Conservation (phyloP, 169 alveolate species). For the Eimeria maxima region DNA sequence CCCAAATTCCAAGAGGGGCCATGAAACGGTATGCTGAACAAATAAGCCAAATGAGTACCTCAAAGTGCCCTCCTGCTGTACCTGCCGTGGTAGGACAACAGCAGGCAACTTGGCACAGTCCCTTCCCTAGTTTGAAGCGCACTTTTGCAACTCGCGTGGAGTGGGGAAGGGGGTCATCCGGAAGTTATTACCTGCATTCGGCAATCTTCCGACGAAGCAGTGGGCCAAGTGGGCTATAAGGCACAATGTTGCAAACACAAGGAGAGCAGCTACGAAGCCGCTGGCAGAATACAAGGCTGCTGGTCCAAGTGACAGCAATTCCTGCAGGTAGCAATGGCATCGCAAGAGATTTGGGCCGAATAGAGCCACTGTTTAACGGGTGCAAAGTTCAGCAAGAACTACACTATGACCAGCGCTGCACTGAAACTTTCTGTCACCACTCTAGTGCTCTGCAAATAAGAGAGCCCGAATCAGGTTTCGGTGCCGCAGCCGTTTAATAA, state of each 20-base stretch:
- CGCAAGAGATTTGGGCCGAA: background rate
- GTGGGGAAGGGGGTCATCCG: background rate
- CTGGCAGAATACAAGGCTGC: slow-evolving; percentile 43
- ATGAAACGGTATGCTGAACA: slow-evolving; percentile 70
- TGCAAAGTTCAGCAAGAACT: background rate
- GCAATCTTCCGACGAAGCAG: slow-evolving; percentile 66
- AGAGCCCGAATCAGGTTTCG: background rate
- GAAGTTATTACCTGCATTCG: slow-evolving; percentile 58
- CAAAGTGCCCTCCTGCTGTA: background rate
- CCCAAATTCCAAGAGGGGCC: slow-evolving; percentile 75
- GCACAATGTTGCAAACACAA: slow-evolving; percentile 57
- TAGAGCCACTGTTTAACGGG: background rate
- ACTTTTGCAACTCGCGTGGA: background rate
- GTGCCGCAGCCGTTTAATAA: background rate
- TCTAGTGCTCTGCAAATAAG: background rate
- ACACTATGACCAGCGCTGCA: background rate
- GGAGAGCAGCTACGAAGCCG: slow-evolving; percentile 68
- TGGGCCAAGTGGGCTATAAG: slow-evolving; percentile 53
- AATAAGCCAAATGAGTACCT: background rate
- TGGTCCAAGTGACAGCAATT: slow-evolving; percentile 42
- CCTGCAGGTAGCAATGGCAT: slow-evolving; percentile 8
- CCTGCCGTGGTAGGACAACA: background rate
- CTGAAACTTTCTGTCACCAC: background rate
- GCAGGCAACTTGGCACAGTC: background rate
- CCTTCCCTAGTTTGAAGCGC: background rate